Evolutionary conservation across 345 rosid species (phyloP).

Genomic region (Laguncularia racemosa): DNA sequence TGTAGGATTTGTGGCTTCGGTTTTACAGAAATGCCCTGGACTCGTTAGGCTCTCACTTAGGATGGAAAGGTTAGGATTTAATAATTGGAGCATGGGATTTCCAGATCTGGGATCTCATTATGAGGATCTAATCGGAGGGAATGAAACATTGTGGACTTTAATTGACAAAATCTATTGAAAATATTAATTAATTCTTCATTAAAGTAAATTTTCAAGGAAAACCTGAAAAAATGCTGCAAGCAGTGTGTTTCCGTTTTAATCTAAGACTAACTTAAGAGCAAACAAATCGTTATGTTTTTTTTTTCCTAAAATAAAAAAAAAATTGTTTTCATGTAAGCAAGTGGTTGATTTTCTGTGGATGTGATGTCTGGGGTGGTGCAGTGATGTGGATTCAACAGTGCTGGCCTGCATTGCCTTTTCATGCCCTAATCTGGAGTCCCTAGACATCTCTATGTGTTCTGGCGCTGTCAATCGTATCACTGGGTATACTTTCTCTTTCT

Average conservation of each 20-base stretch:
- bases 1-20: constrained; percentile 73
- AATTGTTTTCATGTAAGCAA: too few relatives aligned
- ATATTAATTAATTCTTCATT: neutral
- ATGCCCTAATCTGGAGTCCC: constrained; percentile 71
- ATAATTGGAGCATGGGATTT: constrained; percentile 6
- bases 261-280: too few relatives aligned
- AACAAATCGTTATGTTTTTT: too few relatives aligned
- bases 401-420: constrained; percentile 95
- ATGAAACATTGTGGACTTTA: neutral
- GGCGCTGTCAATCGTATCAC: constrained; percentile 68
- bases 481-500: constrained; percentile 43
- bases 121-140: constrained; percentile 1
- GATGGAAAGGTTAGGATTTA: constrained; percentile 72
- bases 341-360: neutral
- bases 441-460: constrained; percentile 63
- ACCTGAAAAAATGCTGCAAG: neutral
- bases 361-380: constrained; percentile 25
- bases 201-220: neutral
- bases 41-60: constrained; percentile 62
- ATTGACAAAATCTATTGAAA: neutral
- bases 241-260: too few relatives aligned
- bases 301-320: too few relatives aligned
- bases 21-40: constrained; percentile 72
- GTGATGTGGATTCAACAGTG: constrained; percentile 85
- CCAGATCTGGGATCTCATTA: constrained; percentile 33